Evolutionary conservation across 495 filamentous ascomycete genomes (phyloP).

Genomic region (Elaphomyces granulatus): DNA sequence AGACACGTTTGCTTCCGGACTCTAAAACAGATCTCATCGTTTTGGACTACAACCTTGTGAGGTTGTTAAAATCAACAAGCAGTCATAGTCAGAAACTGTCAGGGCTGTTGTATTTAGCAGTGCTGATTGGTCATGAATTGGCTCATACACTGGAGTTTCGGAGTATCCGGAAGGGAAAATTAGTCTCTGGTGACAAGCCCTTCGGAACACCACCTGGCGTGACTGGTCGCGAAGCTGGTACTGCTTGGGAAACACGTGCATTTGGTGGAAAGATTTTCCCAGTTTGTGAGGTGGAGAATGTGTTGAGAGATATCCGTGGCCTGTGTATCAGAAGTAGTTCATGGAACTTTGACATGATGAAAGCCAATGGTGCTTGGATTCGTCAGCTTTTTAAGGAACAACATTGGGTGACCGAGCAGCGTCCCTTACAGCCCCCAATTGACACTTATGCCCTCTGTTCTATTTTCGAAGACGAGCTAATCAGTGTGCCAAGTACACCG

Average conservation of each 20-base stretch:
- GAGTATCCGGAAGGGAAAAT: not conserved
- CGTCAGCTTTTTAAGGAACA: too few species aligned
- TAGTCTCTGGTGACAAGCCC: not conserved
- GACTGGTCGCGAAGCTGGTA: not conserved
- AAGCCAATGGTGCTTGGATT: too few species aligned
- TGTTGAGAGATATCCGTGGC: too few species aligned
- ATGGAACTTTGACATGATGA: too few species aligned
- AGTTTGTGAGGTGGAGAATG: too few species aligned
- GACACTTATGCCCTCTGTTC: too few species aligned
- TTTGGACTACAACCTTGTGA: constrained; percentile 1
- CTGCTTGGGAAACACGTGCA: constrained; percentile 1
- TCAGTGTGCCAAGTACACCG: too few species aligned
- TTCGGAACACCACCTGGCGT: constrained; percentile 1
- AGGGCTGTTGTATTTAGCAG: not conserved
- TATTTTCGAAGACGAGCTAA: too few species aligned
- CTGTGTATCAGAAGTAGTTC: too few species aligned
- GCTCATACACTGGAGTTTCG: constrained; percentile 1
- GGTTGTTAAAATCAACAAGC: not conserved
- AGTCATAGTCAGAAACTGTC: not conserved
- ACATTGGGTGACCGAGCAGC: too few species aligned
- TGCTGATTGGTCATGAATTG: not conserved
- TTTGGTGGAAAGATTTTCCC: too few species aligned
- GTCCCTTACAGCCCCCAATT: too few species aligned
- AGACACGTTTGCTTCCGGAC: not conserved
- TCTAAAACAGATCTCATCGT: not conserved